Conservation (phyloP, 2,329 filamentous ascomycete species). For the Huntiella abstrusa region DNA sequence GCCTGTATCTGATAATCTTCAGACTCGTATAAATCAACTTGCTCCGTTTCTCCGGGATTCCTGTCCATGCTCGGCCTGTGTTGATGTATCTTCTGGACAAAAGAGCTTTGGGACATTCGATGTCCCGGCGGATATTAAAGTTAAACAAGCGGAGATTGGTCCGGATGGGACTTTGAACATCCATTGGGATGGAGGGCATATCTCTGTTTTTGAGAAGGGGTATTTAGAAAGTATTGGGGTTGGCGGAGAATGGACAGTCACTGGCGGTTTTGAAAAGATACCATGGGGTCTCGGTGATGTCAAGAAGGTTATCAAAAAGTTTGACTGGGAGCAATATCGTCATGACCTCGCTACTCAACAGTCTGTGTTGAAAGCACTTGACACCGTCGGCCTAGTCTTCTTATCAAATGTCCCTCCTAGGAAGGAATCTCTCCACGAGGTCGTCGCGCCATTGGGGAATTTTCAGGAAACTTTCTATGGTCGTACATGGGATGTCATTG, state of each 20-base stretch:
- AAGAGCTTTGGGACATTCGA: conserved; percentile 30
- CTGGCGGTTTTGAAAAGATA: conserved; percentile 15
- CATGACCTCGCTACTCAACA: conserved; percentile 34
- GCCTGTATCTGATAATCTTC: too few relatives aligned
- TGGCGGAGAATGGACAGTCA: conserved; percentile 11
- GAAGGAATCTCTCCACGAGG: conserved; percentile 43
- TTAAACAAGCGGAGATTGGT: conserved; percentile 17
- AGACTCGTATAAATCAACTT: too few relatives aligned
- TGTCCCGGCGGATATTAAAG: conserved; percentile 19
- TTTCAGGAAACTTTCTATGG: conserved; percentile 85
- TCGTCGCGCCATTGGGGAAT: conserved; percentile 33
- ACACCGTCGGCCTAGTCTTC: conserved; percentile 55
- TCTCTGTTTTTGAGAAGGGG: conserved; percentile 19
- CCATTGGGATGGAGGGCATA: conserved; percentile 31
- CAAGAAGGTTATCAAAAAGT: conserved; percentile 28
- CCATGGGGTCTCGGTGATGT: conserved; percentile 25
- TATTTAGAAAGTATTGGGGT: conserved; percentile 14
- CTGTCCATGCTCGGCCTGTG: conserved; percentile 33
- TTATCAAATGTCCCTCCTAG: conserved; percentile 53
- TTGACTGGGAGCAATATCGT: conserved; percentile 59
- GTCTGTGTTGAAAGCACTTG: conserved; percentile 41
- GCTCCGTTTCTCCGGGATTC: conserved; percentile 29
- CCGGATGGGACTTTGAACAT: conserved; percentile 32
- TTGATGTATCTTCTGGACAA: conserved; percentile 39
- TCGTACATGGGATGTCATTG: conserved; percentile 72